A percentile compares a stretch with the other conserved stretches of the same genome.
Evolutionary conservation across 352 stramenopile genomes (phyloP).

Genomic region (Phytopythium vexans): DNA sequence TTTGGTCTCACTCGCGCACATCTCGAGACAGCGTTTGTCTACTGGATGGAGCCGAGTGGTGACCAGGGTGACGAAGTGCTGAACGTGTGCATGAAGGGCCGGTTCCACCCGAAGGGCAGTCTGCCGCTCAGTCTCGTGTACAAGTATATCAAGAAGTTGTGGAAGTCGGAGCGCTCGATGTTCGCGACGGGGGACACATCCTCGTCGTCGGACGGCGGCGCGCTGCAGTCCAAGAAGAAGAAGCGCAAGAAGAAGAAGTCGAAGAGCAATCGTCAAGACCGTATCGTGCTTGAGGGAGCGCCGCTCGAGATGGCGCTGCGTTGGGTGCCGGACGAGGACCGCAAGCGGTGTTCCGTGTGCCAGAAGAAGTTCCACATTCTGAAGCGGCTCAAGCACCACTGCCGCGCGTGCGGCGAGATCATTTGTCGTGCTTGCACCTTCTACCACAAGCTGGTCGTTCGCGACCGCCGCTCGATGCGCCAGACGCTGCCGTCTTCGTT

Average conservation of each 20-base stretch:
- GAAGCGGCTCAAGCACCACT: slow-evolving; percentile 64
- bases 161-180: slow-evolving; percentile 32
- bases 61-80: slow-evolving; percentile 22
- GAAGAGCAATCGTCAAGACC: slow-evolving; percentile 14
- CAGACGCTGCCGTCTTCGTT: not conserved
- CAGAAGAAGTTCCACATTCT: slow-evolving; percentile 61
- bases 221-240: slow-evolving; percentile 8
- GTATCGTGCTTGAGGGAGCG: slow-evolving; percentile 20
- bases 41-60: slow-evolving; percentile 51
- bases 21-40: slow-evolving; percentile 60
- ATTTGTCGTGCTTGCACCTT: slow-evolving; percentile 54
- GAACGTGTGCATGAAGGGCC: slow-evolving; percentile 57
- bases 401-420: slow-evolving; percentile 65
- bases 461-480: slow-evolving; percentile 11
- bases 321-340: slow-evolving; percentile 62
- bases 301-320: slow-evolving; percentile 54
- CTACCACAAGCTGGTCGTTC: slow-evolving; percentile 39
- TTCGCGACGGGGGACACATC: slow-evolving; percentile 19
- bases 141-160: slow-evolving; percentile 61
- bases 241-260: slow-evolving; percentile 18
- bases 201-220: slow-evolving; percentile 17
- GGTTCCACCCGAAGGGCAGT: slow-evolving; percentile 56
- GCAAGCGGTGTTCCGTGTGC: slow-evolving; percentile 50
- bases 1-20: slow-evolving; percentile 68
- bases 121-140: slow-evolving; percentile 55